A percentile compares a stretch with the other conserved stretches of the same genome.
phyloP scores from a whole-genome alignment of 495 filamentous ascomycete genomes.

The Aspergillus diversus region DNA sequence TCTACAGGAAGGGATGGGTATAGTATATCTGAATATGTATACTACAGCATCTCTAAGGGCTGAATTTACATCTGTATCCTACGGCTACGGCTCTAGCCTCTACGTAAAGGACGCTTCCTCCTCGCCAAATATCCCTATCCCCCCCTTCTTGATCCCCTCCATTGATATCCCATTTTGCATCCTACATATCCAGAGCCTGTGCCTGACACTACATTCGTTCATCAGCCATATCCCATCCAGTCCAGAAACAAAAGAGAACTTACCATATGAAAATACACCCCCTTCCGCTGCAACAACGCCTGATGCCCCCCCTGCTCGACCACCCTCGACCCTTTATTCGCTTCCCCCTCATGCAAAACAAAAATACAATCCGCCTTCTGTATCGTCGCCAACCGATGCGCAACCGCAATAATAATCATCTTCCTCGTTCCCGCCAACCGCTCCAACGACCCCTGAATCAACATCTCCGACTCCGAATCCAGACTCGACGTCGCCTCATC shows the following conservation, averaged over 20 bases:
- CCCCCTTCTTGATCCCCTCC: too few relatives aligned
- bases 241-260: conserved; percentile 12
- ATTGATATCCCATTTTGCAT: neutral
- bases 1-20: neutral
- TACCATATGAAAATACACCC: conserved; percentile 42
- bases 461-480: conserved; percentile 67
- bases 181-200: conserved; percentile 10
- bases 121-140: too few relatives aligned
- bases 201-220: conserved; percentile 8
- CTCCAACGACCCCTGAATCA: conserved; percentile 68
- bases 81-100: neutral
- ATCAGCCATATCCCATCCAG: neutral
- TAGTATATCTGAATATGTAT: too few relatives aligned
- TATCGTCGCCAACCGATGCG: conserved; percentile 72
- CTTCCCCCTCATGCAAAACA: conserved; percentile 55
- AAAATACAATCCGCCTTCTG: conserved; percentile 72
- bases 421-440: conserved; percentile 49
- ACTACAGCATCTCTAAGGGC: neutral
- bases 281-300: conserved; percentile 31
- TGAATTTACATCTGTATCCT: neutral
- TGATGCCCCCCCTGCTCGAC: conserved; percentile 31
- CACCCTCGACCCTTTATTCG: conserved; percentile 26
- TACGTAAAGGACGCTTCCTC: neutral
- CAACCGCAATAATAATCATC: conserved; percentile 69
- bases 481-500: conserved; percentile 74